These are phyloP conservation scores for Plasmodium berghei DNA, from an alignment of 169 alveolate genomes.

Conservation along the genomic window DNA sequence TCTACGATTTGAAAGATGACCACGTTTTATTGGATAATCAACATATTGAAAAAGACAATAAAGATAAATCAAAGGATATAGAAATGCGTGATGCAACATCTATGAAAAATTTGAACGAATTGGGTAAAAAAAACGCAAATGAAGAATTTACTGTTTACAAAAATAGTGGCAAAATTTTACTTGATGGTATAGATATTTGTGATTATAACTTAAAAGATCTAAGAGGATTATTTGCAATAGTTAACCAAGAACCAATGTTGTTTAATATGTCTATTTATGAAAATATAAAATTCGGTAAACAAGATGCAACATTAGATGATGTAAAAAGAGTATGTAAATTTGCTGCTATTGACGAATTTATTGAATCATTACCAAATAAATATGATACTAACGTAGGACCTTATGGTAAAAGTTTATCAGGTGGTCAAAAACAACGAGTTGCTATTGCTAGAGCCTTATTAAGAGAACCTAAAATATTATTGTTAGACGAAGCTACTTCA, in stretches of 20 bases:
- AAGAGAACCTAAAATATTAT: slow-evolving; percentile 89
- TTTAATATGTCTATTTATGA: slow-evolving; percentile 94
- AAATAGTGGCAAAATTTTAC: slow-evolving; percentile 85
- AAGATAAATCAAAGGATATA: background rate
- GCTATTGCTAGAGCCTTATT: slow-evolving; percentile 93
- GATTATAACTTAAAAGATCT: slow-evolving; percentile 81
- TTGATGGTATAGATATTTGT: slow-evolving; percentile 91
- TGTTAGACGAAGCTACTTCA: slow-evolving; percentile 98
- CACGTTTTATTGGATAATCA: slow-evolving; percentile 79
- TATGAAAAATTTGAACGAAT: background rate
- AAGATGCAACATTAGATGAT: slow-evolving; percentile 92
- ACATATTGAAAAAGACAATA: background rate
- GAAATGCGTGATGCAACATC: slow-evolving; percentile 8
- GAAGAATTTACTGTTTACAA: slow-evolving; percentile 26
- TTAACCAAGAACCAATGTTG: slow-evolving; percentile 94
- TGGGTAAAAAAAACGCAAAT: background rate
- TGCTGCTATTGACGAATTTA: slow-evolving; percentile 90
- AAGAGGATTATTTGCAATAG: slow-evolving; percentile 72
- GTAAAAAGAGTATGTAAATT: slow-evolving; percentile 86
- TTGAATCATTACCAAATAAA: slow-evolving; percentile 86
- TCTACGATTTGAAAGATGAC: slow-evolving; percentile 89
- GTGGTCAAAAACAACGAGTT: slow-evolving; percentile 92
- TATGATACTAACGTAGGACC: slow-evolving; percentile 91
- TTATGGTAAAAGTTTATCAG: slow-evolving; percentile 88
- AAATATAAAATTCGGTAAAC: slow-evolving; percentile 93